A percentile compares a stretch with the other conserved stretches of the same genome.
Conservation (phyloP, 2,329 filamentous ascomycete species). For the Pseudocercospora musae region DNA sequence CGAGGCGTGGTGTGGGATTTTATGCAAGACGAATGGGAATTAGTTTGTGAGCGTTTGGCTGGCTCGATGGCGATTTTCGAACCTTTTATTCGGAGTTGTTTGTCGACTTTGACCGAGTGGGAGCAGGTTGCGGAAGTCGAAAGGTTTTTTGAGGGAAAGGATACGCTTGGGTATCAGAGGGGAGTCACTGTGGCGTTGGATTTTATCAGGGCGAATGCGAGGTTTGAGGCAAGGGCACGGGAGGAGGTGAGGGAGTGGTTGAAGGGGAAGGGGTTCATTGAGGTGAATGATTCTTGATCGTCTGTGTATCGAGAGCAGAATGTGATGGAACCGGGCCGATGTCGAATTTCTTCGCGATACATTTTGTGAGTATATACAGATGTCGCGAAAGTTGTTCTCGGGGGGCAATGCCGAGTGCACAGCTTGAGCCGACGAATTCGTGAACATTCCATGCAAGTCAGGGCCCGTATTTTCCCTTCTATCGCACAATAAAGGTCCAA, state of each 20-base stretch:
- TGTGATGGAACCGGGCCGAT: too few species aligned
- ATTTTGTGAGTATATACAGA: too few species aligned
- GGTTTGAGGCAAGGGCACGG: not conserved
- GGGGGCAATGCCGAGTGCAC: too few species aligned
- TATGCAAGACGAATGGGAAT: not conserved
- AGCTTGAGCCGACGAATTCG: too few species aligned
- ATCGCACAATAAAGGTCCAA: too few species aligned
- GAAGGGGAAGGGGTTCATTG: not conserved
- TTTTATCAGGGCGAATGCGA: not conserved
- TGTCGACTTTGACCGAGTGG: not conserved
- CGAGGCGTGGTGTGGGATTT: not conserved
- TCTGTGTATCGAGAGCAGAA: too few species aligned
- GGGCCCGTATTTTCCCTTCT: too few species aligned
- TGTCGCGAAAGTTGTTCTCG: too few species aligned
- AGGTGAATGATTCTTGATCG: not conserved
- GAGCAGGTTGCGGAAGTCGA: not conserved
- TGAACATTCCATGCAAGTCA: too few species aligned
- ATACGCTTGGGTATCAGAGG: slow-evolving; percentile 1
- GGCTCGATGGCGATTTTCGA: slow-evolving; percentile 7
- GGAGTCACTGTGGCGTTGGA: slow-evolving; percentile 3
- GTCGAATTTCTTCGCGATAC: too few species aligned
- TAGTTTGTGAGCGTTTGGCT: not conserved
- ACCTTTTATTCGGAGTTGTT: not conserved
- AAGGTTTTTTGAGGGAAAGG: slow-evolving; percentile 1
- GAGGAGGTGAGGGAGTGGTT: slow-evolving; percentile 4